Evolutionary conservation across 441 rosid genomes (phyloP).

Genomic region (Manihot esculenta): DNA sequence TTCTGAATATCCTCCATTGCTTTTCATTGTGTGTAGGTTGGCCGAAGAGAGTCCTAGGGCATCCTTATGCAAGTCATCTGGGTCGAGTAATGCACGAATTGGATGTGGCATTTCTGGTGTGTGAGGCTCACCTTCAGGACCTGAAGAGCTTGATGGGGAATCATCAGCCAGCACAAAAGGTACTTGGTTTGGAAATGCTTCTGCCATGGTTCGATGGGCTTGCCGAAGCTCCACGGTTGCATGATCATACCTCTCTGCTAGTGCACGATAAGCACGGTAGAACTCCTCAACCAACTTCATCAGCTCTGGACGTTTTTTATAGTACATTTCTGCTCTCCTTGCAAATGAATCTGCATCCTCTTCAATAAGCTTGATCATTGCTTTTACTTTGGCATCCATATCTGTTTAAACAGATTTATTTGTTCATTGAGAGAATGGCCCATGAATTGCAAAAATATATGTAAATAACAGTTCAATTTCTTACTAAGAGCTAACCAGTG

Average conservation of each 20-base stretch:
- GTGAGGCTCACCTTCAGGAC: conserved; percentile 54
- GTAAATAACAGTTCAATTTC: background rate
- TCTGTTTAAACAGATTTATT: conserved; percentile 36
- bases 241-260: conserved; percentile 97
- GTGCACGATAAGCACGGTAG: conserved; percentile 93
- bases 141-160: conserved; percentile 39
- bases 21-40: conserved; percentile 39
- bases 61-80: conserved; percentile 53
- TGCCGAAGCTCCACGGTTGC: conserved; percentile 93
- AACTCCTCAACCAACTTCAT: conserved; percentile 98
- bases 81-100: conserved; percentile 45
- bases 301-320: conserved; percentile 93
- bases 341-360: conserved; percentile 99
- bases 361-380: conserved; percentile 97
- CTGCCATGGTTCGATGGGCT: conserved; percentile 92
- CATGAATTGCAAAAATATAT: background rate
- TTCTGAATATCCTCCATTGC: conserved; percentile 42
- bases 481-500: background rate
- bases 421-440: background rate
- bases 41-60: conserved; percentile 43
- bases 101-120: conserved; percentile 60
- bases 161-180: conserved; percentile 69
- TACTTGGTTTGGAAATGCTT: conserved; percentile 88
- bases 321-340: conserved; percentile 98
- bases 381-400: conserved; percentile 95